Evolutionary conservation across 164 flowering plant genomes (phyloP).

Genomic region (Magnolia kwangsiensis): DNA sequence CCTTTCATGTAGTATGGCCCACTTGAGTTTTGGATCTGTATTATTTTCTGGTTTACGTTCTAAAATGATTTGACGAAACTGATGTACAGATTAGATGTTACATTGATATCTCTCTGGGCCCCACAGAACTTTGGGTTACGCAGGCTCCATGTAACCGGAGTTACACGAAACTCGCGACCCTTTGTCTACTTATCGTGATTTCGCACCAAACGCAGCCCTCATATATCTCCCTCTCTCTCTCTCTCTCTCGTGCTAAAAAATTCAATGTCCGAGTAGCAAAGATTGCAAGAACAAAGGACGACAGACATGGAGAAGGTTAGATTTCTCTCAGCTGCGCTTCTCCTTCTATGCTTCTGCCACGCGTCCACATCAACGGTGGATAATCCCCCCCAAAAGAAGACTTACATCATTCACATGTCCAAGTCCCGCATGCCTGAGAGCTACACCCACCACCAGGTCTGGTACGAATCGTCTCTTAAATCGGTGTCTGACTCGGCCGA

Average conservation of each 20-base stretch:
- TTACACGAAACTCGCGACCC: no score
- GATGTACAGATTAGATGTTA: no score
- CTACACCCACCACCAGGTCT: constrained; percentile 43
- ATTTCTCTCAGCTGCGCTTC: not conserved
- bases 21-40: no score
- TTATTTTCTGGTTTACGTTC: no score
- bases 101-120: no score
- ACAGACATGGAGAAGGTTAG: not conserved
- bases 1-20: no score
- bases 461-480: constrained; percentile 71
- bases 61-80: no score
- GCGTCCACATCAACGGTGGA: not conserved
- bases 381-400: constrained; percentile 29
- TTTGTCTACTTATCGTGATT: not conserved
- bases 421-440: constrained; percentile 53
- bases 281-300: no score
- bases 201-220: not conserved
- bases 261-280: not conserved
- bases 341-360: constrained; percentile 3
- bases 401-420: constrained; percentile 80
- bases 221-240: not conserved
- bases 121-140: no score
- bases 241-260: not conserved
- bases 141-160: no score
- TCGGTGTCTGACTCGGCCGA: constrained; percentile 58